Base-by-base conservation (phyloP, 2,329 filamentous ascomycete genomes). In the Acarospora socialis region DNA sequence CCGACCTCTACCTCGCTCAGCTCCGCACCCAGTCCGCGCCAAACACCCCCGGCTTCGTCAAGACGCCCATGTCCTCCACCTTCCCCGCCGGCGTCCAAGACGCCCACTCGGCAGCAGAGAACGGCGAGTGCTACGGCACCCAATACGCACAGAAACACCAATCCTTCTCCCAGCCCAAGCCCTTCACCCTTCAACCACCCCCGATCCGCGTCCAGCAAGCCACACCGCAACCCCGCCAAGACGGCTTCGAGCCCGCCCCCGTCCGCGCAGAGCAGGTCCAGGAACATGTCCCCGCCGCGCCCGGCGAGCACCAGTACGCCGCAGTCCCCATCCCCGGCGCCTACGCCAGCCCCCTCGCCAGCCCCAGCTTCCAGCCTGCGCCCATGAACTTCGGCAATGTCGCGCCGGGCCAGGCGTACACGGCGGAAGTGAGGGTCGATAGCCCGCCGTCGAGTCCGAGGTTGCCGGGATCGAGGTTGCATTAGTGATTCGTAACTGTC, bases 1-100 rank as follows among this genome's bases (percentile, higher is more conserved):
- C 81, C 39, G 86, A 95, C 54, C 73, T 98, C 42, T 95, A 95
- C 65, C 81, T 95, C 41, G 84, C 79, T 33, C 79, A 83, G 54
- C 72, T 84, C 24, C 77, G 77, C 45, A 64, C 73, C 13, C 86
- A 95, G 61, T 92, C 84, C 16, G 86, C 84, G 4, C 87, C 87
- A 45, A 94, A 94, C 65, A 94, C 87, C 0, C 87, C 87, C 8
- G 84, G 84, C 43, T 84, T 92, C 53, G 23, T 57, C 56, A 36
- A 53, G 50, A 48, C 41, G 47, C 52, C 24, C 37, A 49, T 43
- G 33, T 54, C 46, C 35, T 54, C 57, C 15, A 47, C 48, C 20
- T 55, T 52, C 39, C 42, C 49, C 13, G 41, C 25, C 26, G 13
- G 29, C 15, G 22, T 36, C 28, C 30, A 40, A 30, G 61, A 68